Evolutionary conservation across 805 yeast species (phyloP).

Genomic region (Monosporozyma servazzii): DNA sequence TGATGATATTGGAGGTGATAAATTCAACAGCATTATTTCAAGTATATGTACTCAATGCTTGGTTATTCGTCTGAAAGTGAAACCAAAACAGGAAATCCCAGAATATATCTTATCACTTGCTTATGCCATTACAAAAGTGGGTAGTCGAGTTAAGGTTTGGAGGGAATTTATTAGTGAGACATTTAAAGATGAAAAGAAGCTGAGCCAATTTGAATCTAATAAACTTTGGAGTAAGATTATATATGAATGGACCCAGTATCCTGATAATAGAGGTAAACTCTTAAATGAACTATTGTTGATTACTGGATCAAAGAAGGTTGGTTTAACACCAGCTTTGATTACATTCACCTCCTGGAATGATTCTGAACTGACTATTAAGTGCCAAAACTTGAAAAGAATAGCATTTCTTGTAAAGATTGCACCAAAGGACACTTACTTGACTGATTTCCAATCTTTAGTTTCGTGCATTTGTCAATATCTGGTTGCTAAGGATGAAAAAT

Average conservation of each 20-base stretch:
- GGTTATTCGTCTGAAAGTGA: constrained; percentile 41
- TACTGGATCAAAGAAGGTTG: constrained; percentile 32
- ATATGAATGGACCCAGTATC: constrained; percentile 46
- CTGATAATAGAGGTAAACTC: constrained; percentile 48
- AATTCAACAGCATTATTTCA: constrained; percentile 40
- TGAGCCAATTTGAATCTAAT: constrained; percentile 11
- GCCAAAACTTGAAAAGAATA: constrained; percentile 49
- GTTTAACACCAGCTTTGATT: constrained; percentile 44
- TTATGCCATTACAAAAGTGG: constrained; percentile 20
- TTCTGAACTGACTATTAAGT: constrained; percentile 48
- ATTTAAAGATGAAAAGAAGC: constrained; percentile 41
- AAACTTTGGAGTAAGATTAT: constrained; percentile 48
- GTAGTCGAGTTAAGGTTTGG: constrained; percentile 47
- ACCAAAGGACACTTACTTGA: constrained; percentile 46
- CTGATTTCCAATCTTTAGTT: constrained; percentile 41
- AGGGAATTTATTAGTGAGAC: constrained; percentile 53
- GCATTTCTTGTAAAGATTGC: constrained; percentile 55
- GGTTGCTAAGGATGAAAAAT: constrained; percentile 22
- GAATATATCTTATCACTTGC: constrained; percentile 39
- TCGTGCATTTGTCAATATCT: constrained; percentile 35
- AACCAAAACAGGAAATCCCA: constrained; percentile 36
- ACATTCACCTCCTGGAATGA: constrained; percentile 60
- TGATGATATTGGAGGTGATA: constrained; percentile 39
- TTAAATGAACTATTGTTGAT: constrained; percentile 21
- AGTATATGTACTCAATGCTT: constrained; percentile 46